Evolutionary conservation across 805 yeast genomes (phyloP).

Genomic region (Spathaspora gorwiae): DNA sequence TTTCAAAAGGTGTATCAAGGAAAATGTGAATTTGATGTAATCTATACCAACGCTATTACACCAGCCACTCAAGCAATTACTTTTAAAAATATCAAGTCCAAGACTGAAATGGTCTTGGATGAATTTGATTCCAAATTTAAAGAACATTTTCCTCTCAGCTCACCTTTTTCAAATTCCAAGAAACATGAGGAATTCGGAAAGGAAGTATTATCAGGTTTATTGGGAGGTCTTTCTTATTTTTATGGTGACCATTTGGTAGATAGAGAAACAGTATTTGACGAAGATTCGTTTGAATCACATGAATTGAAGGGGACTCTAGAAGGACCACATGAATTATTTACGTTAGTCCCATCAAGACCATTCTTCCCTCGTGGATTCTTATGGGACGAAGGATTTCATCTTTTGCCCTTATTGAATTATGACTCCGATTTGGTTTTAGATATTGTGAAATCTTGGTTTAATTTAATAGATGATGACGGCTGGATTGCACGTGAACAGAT

Average conservation of each 20-base stretch:
- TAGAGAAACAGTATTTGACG: conserved; percentile 61
- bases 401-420: conserved; percentile 74
- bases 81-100: conserved; percentile 29
- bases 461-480: conserved; percentile 80
- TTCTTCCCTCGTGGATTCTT: conserved; percentile 95
- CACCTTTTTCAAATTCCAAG: conserved; percentile 48
- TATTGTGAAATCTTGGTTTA: conserved; percentile 83
- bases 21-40: conserved; percentile 66
- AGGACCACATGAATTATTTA: conserved; percentile 73
- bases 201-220: conserved; percentile 72
- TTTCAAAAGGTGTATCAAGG: conserved; percentile 76
- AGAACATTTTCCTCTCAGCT: conserved; percentile 43
- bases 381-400: conserved; percentile 98
- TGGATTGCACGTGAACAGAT: conserved; percentile 98
- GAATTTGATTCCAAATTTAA: conserved; percentile 52
- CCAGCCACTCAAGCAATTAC: conserved; percentile 34
- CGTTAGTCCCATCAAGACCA: conserved; percentile 87
- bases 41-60: conserved; percentile 48
- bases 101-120: conserved; percentile 26
- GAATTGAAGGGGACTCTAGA: conserved; percentile 54
- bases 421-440: conserved; percentile 81
- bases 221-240: conserved; percentile 89
- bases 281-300: conserved; percentile 58
- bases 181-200: conserved; percentile 58
- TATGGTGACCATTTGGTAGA: conserved; percentile 83